A percentile compares a stretch with the other conserved stretches of the same genome.
Conservation (phyloP, 495 filamentous ascomycete species). For the Aspergillus asperescens region DNA sequence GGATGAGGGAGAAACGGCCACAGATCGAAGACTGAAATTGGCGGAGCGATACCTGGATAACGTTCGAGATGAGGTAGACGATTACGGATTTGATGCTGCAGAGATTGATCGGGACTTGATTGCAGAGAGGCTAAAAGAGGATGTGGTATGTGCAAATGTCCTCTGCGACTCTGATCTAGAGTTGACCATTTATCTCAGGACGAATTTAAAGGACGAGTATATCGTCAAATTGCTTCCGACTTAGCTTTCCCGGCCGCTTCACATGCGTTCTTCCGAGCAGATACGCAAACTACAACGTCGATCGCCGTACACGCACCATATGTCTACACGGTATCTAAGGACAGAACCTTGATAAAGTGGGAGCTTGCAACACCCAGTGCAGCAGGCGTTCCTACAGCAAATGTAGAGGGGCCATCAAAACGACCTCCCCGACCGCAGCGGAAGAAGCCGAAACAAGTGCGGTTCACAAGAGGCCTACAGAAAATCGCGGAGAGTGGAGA, state of each 20-base stretch:
- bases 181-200: constrained; percentile 42
- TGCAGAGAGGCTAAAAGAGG: constrained; percentile 81
- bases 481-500: constrained; percentile 55
- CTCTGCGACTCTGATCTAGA: not conserved
- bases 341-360: constrained; percentile 83
- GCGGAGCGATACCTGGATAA: constrained; percentile 93
- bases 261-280: constrained; percentile 66
- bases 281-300: constrained; percentile 70
- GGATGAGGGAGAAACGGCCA: constrained; percentile 73
- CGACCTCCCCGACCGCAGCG: constrained; percentile 58
- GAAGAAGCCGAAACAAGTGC: constrained; percentile 65
- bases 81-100: constrained; percentile 83
- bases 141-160: constrained; percentile 54
- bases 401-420: constrained; percentile 54
- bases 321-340: constrained; percentile 82
- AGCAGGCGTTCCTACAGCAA: constrained; percentile 29
- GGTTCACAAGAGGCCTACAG: constrained; percentile 58
- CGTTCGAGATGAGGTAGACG: constrained; percentile 74
- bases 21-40: constrained; percentile 78
- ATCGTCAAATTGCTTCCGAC: constrained; percentile 67
- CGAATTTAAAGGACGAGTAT: constrained; percentile 84
- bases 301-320: constrained; percentile 73
- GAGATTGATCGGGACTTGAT: constrained; percentile 90
- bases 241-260: constrained; percentile 58
- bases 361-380: constrained; percentile 50